Evolutionary conservation across 2,329 filamentous ascomycete genomes (phyloP).

Genomic region (Malbranchea cinnamomea): DNA sequence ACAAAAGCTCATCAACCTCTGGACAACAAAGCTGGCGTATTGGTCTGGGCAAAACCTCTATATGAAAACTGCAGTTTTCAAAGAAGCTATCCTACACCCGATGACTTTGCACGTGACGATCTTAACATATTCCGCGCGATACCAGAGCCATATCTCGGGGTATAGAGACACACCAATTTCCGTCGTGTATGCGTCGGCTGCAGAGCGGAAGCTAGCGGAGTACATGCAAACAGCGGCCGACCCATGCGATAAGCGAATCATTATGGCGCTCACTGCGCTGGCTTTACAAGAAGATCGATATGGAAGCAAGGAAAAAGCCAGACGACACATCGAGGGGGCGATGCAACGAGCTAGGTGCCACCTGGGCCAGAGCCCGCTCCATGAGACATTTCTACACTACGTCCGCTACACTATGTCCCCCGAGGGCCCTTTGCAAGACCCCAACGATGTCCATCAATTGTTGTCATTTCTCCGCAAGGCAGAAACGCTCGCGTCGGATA

Average conservation of each 20-base stretch:
- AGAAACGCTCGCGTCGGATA: constrained; percentile 20
- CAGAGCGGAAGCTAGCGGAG: constrained; percentile 16
- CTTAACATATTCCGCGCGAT: constrained; percentile 24
- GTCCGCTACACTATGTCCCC: constrained; percentile 19
- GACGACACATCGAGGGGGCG: constrained; percentile 17
- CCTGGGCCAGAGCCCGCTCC: constrained; percentile 12
- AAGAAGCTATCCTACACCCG: constrained; percentile 19
- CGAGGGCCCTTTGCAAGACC: constrained; percentile 4
- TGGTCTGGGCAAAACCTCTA: constrained; percentile 28
- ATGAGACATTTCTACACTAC: constrained; percentile 22
- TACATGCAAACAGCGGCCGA: constrained; percentile 11
- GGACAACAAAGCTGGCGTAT: constrained; percentile 23
- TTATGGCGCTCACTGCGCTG: constrained; percentile 21
- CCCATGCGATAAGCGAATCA: constrained; percentile 18
- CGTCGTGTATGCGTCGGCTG: constrained; percentile 16
- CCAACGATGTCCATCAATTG: constrained; percentile 16
- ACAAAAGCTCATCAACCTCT: constrained; percentile 21
- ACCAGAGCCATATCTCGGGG: constrained; percentile 17
- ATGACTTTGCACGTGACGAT: constrained; percentile 24
- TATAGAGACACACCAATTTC: constrained; percentile 14
- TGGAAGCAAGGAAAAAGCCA: constrained; percentile 17
- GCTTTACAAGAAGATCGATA: constrained; percentile 26
- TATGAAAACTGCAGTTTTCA: constrained; percentile 23
- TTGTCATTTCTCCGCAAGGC: constrained; percentile 22
- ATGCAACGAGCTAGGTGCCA: constrained; percentile 19